These are phyloP conservation scores for Coffea canephora DNA, from an alignment of 257 asterid species.

Conservation along the genomic window DNA sequence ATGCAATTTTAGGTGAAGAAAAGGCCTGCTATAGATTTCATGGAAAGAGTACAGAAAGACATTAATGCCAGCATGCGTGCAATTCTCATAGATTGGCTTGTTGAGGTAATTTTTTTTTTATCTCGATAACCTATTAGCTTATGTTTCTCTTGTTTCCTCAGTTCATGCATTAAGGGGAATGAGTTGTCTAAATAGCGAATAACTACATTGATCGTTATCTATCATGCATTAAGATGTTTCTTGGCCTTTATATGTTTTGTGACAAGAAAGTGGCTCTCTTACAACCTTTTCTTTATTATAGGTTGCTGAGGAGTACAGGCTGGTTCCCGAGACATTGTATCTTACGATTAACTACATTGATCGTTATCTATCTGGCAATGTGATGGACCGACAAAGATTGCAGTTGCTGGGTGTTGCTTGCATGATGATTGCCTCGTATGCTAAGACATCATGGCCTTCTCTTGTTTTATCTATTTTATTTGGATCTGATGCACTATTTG, in stretches of 20 bases:
- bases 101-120: constrained; percentile 49
- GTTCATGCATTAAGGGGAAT: not conserved
- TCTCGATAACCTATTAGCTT: not conserved
- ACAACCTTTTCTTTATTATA: constrained; percentile 21
- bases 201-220: no score
- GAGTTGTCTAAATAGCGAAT: not conserved
- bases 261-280: constrained; percentile 5
- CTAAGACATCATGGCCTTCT: constrained; percentile 4
- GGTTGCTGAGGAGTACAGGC: constrained; percentile 93
- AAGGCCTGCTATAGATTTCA: constrained; percentile 43
- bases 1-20: constrained; percentile 57
- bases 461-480: not conserved
- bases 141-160: not conserved
- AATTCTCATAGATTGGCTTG: constrained; percentile 68
- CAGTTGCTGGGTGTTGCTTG: constrained; percentile 92
- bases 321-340: constrained; percentile 84
- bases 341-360: constrained; percentile 86
- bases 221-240: no score
- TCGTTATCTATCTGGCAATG: constrained; percentile 91
- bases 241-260: not conserved
- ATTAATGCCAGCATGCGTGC: constrained; percentile 50
- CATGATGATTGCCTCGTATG: constrained; percentile 99
- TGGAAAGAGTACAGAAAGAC: constrained; percentile 51
- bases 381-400: constrained; percentile 78
- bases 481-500: not conserved